These are phyloP conservation scores for Calonectria pseudoreteaudii DNA, from an alignment of 2,329 filamentous ascomycete species.

Conservation along the genomic window DNA sequence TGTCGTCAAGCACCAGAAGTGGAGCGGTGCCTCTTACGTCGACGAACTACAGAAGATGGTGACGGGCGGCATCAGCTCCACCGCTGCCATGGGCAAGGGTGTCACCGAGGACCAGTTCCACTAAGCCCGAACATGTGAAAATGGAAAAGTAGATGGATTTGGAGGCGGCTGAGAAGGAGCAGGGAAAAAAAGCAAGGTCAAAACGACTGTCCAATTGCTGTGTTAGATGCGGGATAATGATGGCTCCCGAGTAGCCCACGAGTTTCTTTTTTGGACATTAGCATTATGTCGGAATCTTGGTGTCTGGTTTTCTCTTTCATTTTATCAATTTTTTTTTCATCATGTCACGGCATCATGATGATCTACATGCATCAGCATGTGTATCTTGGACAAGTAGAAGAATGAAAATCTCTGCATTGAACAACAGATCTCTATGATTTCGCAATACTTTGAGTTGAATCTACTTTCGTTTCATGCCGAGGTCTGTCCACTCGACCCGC, in stretches of 20 bases:
- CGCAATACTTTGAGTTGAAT: neutral
- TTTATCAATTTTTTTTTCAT: constrained; percentile 11
- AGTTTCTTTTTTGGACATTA: constrained; percentile 26
- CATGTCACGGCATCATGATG: constrained; percentile 22
- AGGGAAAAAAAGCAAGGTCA: constrained; percentile 22
- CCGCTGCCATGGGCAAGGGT: constrained; percentile 95
- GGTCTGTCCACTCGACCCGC: neutral
- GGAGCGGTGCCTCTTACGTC: constrained; percentile 94
- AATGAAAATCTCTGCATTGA: constrained; percentile 10
- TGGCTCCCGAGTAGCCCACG: constrained; percentile 14
- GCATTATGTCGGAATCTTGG: constrained; percentile 31
- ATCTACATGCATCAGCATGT: neutral
- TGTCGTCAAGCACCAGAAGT: constrained; percentile 99
- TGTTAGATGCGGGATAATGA: constrained; percentile 10
- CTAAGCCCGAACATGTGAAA: constrained; percentile 29
- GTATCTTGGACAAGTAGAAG: neutral
- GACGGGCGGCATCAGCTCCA: constrained; percentile 89
- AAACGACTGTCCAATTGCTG: neutral
- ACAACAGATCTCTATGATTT: neutral
- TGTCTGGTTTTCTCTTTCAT: constrained; percentile 6
- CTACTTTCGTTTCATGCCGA: neutral
- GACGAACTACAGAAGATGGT: constrained; percentile 98
- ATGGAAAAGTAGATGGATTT: constrained; percentile 1
- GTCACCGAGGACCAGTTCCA: constrained; percentile 97
- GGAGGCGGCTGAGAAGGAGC: neutral